A percentile compares a stretch with the other conserved stretches of the same genome.
phyloP scores from a whole-genome alignment of 176 grass and related monocot genomes.

The Carex parvula region DNA sequence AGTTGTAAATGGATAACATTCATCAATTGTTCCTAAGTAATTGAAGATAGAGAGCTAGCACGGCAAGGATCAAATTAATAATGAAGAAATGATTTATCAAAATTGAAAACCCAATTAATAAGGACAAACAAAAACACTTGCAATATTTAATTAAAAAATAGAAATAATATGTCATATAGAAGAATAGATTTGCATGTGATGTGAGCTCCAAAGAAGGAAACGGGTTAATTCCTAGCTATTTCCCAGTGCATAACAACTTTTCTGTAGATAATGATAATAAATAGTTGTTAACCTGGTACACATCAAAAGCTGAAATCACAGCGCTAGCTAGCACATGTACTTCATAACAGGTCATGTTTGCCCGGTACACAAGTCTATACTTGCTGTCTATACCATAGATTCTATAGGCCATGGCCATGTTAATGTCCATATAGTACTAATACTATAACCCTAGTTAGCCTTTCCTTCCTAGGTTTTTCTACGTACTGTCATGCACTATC shows the following conservation, averaged over 20 bases:
- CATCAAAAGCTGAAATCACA: slow-evolving; percentile 10
- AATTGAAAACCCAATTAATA: no score
- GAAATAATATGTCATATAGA: no score
- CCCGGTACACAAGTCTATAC: slow-evolving; percentile 11
- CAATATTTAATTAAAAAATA: no score
- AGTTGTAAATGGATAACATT: no score
- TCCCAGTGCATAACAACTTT: not conserved
- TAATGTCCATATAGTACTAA: not conserved
- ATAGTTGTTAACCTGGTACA: slow-evolving; percentile 19
- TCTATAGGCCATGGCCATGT: slow-evolving; percentile 8
- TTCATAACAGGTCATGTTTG: not conserved
- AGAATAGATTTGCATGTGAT: not conserved
- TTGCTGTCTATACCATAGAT: not conserved
- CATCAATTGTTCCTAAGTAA: no score
- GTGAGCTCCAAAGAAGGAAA: not conserved
- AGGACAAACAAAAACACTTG: no score
- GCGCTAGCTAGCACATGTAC: not conserved
- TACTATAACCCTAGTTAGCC: not conserved
- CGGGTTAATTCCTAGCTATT: not conserved
- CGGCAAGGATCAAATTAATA: no score
- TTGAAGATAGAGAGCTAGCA: no score
- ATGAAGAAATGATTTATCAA: no score
- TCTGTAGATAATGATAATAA: slow-evolving; percentile 5
- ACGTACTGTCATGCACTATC: slow-evolving; percentile 32
- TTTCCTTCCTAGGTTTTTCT: not conserved